Percentiles rank a stretch among this genome's conserved stretches.
Evolutionary conservation across 78 protist genomes (phyloP).

Genomic region (Goniomonas avonlea): DNA sequence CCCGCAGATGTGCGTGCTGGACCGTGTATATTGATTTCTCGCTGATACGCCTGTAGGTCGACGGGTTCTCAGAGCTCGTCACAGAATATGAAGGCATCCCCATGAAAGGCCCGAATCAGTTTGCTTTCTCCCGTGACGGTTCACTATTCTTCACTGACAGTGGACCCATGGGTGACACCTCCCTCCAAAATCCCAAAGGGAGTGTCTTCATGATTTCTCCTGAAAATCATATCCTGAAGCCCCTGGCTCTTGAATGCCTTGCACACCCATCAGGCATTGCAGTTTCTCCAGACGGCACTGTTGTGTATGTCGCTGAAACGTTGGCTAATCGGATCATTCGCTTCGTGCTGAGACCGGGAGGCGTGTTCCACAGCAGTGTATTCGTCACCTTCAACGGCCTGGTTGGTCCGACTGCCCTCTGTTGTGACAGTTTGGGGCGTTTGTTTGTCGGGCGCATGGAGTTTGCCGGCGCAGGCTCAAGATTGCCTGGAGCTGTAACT

Average conservation of each 20-base stretch:
- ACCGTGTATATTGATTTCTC: not conserved
- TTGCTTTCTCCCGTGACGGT: not conserved
- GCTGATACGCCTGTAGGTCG: not conserved
- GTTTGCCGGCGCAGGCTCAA: too few species aligned
- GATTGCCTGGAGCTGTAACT: too few species aligned
- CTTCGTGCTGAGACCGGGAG: not conserved
- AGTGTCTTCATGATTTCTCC: not conserved
- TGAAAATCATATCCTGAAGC: not conserved
- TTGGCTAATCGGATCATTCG: constrained; percentile 19
- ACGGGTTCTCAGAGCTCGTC: not conserved
- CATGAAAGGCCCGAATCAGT: constrained; percentile 1
- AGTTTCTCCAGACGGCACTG: not conserved
- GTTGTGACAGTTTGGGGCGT: not conserved
- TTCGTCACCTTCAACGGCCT: constrained; percentile 8
- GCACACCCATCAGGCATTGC: constrained; percentile 21
- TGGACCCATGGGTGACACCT: constrained; percentile 22
- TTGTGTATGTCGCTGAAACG: constrained; percentile 4
- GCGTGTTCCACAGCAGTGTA: not conserved
- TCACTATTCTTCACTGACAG: constrained; percentile 14
- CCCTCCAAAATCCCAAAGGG: constrained; percentile 9
- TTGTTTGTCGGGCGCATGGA: not conserved
- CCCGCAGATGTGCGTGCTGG: too few species aligned
- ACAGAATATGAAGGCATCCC: not conserved
- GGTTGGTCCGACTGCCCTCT: constrained; percentile 4
- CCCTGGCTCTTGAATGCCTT: constrained; percentile 6